A percentile compares a stretch with the other conserved stretches of the same genome.
These are phyloP conservation scores for Phytophthora multivora DNA, from an alignment of 352 stramenopile genomes.

Conservation along the genomic window DNA sequence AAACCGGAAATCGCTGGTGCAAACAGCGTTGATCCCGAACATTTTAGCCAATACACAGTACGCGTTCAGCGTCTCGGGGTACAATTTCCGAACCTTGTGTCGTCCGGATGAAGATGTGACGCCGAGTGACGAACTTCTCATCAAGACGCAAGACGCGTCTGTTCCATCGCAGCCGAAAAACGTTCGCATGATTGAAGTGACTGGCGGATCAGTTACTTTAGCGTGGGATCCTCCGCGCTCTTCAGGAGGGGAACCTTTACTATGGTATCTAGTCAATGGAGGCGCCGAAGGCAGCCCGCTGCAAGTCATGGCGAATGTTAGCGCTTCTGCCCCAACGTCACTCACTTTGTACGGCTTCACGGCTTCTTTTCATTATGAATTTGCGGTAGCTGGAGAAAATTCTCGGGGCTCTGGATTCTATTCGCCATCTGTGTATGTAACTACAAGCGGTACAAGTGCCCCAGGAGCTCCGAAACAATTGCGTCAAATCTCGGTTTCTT, in stretches of 20 bases:
- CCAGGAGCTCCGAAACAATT: constrained; percentile 42
- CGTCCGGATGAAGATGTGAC: constrained; percentile 27
- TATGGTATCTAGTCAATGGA: constrained; percentile 38
- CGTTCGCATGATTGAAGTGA: constrained; percentile 24
- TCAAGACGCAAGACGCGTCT: constrained; percentile 41
- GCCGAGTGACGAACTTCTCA: constrained; percentile 36
- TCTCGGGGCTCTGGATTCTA: constrained; percentile 40
- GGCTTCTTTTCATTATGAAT: constrained; percentile 33
- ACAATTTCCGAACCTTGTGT: constrained; percentile 57
- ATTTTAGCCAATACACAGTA: constrained; percentile 51
- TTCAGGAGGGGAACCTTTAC: constrained; percentile 33
- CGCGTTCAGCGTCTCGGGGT: constrained; percentile 46
- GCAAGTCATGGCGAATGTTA: constrained; percentile 18
- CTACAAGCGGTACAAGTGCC: constrained; percentile 32
- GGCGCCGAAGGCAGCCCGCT: not conserved
- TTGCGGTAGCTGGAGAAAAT: constrained; percentile 49
- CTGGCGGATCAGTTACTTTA: constrained; percentile 49
- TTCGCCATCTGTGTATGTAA: constrained; percentile 33
- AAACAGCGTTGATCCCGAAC: constrained; percentile 30
- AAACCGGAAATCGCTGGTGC: constrained; percentile 21
- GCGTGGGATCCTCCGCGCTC: constrained; percentile 53
- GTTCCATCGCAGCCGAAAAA: constrained; percentile 51
- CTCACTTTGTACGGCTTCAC: constrained; percentile 36
- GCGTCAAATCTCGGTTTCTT: constrained; percentile 29
- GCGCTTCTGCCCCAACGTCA: constrained; percentile 3